Evolutionary conservation across 805 yeast species (phyloP).

Genomic region (Monosporozyma solicola): DNA sequence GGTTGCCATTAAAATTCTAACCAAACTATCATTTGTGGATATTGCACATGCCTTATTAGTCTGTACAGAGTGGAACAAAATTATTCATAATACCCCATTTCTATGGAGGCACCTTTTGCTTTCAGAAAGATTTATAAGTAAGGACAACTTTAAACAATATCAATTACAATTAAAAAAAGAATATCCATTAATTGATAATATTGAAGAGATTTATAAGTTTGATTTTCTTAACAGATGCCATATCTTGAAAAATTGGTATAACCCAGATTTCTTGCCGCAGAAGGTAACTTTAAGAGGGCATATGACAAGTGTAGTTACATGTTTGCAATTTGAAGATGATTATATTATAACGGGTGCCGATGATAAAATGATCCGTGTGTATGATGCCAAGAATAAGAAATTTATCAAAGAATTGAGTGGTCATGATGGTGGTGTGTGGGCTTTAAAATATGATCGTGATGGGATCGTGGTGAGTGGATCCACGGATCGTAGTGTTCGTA

Average conservation of each 20-base stretch:
- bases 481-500: conserved; percentile 86
- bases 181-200: conserved; percentile 20
- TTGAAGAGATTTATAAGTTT: conserved; percentile 34
- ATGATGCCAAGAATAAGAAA: conserved; percentile 65
- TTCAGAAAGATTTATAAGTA: conserved; percentile 50
- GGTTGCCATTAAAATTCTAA: conserved; percentile 54
- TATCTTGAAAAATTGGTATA: conserved; percentile 72
- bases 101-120: conserved; percentile 65
- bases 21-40: conserved; percentile 53
- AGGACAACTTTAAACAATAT: conserved; percentile 37
- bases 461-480: conserved; percentile 74
- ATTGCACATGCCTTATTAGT: conserved; percentile 56
- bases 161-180: conserved; percentile 16
- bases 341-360: conserved; percentile 90
- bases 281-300: conserved; percentile 60
- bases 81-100: conserved; percentile 50
- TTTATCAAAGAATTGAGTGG: conserved; percentile 59
- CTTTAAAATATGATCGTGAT: conserved; percentile 79
- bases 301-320: conserved; percentile 81
- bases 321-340: conserved; percentile 86
- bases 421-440: conserved; percentile 99
- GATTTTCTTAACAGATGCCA: conserved; percentile 64
- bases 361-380: conserved; percentile 71
- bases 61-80: conserved; percentile 56
- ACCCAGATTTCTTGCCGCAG: conserved; percentile 58